Evolutionary conservation across 139 green algal genomes (phyloP), one percentile per base, ranked within the genome.

Genomic region (Pycnococcus provasolii): DNA sequence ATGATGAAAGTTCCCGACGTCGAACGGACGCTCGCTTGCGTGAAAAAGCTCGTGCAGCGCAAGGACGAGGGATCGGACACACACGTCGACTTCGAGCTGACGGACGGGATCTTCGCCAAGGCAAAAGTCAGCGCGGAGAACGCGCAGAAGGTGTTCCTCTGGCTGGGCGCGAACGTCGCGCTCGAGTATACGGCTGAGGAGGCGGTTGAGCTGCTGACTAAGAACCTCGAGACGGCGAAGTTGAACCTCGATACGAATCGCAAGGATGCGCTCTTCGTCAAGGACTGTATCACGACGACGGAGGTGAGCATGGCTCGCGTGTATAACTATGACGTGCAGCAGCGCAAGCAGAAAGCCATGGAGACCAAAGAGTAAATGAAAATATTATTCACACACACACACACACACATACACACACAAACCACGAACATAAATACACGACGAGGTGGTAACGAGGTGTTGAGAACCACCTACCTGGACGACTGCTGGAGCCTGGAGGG

Each of bases 111-210:
- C 11, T 89, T 71, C 70, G 76, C 85, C 26, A 78, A 82, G 43
- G 85, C 85, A 6, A 26, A 26, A 26, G 26, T 26, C 26, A 26
- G 26, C 26, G 26, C 26, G 26, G 37, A 50, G 53, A 71, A 57
- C 47, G 47, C 90, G 11, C 53, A 71, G 13, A 61, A 78, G 2
- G 86, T 90, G 51, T 81, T 78, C 51, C 71, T 93, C 51, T 93
- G 86, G 86, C 79, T 93, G 51, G 87, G 87, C 1, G 87, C 87
- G 11, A 83, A 86, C 50, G 83, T 93, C 4, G 92, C 91, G 84
- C 71, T 92, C 40, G 87, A 92, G 62, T 93, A 92, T 55, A 15
- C 76, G 1, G 67, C 89, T 43, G 67, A 79, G 4, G 86, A 92
- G 41, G 86, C 48, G 48, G 8, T 55, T 15, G 9, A 59, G 13